Base-by-base conservation (phyloP, 352 stramenopile species). In the Peronospora belbahrii region DNA sequence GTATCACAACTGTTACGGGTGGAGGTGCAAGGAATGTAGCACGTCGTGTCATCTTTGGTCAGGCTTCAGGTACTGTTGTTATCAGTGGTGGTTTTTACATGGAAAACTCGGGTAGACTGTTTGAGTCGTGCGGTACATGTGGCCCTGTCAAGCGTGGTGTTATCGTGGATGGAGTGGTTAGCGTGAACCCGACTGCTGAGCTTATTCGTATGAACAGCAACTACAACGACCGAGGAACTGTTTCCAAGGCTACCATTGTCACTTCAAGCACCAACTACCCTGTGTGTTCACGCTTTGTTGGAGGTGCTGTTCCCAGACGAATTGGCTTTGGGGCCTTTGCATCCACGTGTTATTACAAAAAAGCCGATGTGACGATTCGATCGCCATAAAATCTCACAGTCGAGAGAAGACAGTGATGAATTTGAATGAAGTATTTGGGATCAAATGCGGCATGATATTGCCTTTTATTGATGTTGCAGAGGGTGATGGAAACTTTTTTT, bases 121-220 rank as follows among this genome's bases (percentile, higher is more conserved):
- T 75, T 42, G 69, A 86, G 45, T 86, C 74, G 13, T 86, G 74
- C 25, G 52, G 58, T 28, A 81, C 69, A 3, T 86, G 74, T 42
- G 74, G 74, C 2, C 74, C 74, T 4, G 74, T 83, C 7, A 82
- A 79, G 52, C 69, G 74, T 13, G 52, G 45, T 13, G 40, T 84
- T 30, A 60, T 67, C 17, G 45, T 86, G 34, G 62, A 77, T 22
- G 67, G 67, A 22, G 57, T 84, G 10, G 59, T 71, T 13, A 66
- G 52, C n/a, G 48, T 75, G n/a, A 73, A 79, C 42, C 74, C 74
- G 22, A 70, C 59, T 1, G 55, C 64, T 0, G 67, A 78, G 30
- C 62, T 86, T 11, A 74, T 86, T 38, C 67, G 71, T 19, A 61
- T 86, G 52, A 86, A 86, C 40, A 54, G 67, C 22, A 86, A 86